Evolutionary conservation across 2,329 filamentous ascomycete genomes (phyloP).

Genomic region (Elsinoe fawcettii): DNA sequence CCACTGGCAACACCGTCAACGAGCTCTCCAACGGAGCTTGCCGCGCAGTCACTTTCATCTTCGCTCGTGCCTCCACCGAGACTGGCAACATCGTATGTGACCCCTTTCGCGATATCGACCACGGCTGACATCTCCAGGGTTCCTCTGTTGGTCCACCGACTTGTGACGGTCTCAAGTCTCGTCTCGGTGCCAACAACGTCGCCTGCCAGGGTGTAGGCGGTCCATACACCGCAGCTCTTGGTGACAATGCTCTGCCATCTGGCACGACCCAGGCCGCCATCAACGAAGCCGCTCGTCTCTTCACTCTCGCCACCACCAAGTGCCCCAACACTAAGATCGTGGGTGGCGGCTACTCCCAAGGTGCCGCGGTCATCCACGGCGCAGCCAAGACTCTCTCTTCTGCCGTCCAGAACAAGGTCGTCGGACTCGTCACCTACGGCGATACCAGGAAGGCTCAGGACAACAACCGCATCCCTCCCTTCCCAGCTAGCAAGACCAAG

Average conservation of each 20-base stretch:
- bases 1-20: slow-evolving; percentile 18
- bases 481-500: slow-evolving; percentile 26
- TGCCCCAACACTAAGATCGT: slow-evolving; percentile 21
- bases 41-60: slow-evolving; percentile 45
- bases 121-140: slow-evolving; percentile 12
- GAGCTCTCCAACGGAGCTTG: slow-evolving; percentile 27
- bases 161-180: slow-evolving; percentile 17
- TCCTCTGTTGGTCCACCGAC: slow-evolving; percentile 18
- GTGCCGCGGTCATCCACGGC: slow-evolving; percentile 19
- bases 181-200: slow-evolving; percentile 17
- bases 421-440: slow-evolving; percentile 35
- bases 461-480: slow-evolving; percentile 28
- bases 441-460: slow-evolving; percentile 36
- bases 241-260: slow-evolving; percentile 13
- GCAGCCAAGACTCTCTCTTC: slow-evolving; percentile 25
- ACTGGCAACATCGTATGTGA: slow-evolving; percentile 38
- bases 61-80: slow-evolving; percentile 49
- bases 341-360: slow-evolving; percentile 21
- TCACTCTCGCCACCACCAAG: slow-evolving; percentile 16
- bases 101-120: not conserved
- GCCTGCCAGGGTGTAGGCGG: slow-evolving; percentile 23
- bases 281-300: slow-evolving; percentile 19
- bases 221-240: slow-evolving; percentile 19
- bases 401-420: slow-evolving; percentile 27
- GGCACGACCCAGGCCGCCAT: slow-evolving; percentile 18